Evolutionary conservation across 768 basidiomycete genomes (phyloP), one percentile per base, ranked within the genome.

Genomic region (Thelephora ganbajun): DNA sequence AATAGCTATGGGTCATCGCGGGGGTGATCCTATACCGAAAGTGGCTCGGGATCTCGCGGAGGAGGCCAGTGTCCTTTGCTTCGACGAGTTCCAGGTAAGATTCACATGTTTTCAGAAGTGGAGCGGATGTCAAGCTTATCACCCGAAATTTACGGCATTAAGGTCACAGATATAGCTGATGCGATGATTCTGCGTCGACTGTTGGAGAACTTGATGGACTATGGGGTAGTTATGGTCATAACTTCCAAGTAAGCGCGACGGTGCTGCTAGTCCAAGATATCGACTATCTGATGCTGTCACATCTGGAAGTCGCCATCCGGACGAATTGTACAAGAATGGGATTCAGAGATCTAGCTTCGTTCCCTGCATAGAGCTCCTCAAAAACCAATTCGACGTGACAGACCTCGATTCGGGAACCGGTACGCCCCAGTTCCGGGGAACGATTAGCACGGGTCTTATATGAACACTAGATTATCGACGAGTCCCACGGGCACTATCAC

Each of bases 271-370:
- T 4, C 26, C 36, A 9, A n/a, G 11, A 2, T 22, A 37, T 22
- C 48, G 14, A 36, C 26, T 11, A 12, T 9, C 20, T 36, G 5
- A 34, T 33, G 11, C 11, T 36, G 7, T 41, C 1, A 20, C 14
- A 2, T 16, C 34, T 3, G 7, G 1, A 55, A 99, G 94, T 66
- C 96, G 96, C 50, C 91, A 96, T 60, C 96, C 96, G 2, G 85
- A 97, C 57, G 89, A 97, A 26, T 71, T 99, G 1, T 99, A 99
- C 71, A 93, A 94, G 76, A 98, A 98, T 53, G 96, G 96, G 0
- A 96, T 99, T 37, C 96, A 99, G 61, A 77, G 96, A 2, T 76
- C 83, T 3, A 93, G 90, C 57, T 99, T 99, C 66, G 59, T 97
- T 42, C 96, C 96, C 9, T 83, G 91, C 22, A 98, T 99, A 50